phyloP scores from a whole-genome alignment of 2,329 filamentous ascomycete species.

The Pseudopyricularia javanii region DNA sequence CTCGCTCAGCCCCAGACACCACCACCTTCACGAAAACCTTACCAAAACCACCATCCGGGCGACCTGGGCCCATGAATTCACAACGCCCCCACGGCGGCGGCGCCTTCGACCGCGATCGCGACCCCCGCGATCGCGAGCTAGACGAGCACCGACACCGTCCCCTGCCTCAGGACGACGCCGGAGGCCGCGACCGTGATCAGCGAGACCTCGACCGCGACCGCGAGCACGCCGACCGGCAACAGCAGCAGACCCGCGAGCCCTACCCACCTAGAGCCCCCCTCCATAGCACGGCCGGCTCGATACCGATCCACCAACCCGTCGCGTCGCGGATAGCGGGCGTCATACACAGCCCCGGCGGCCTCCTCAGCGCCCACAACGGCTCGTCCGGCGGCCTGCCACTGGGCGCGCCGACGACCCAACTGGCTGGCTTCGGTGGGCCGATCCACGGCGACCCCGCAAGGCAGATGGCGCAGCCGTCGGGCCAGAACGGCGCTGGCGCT shows the following conservation, averaged over 20 bases:
- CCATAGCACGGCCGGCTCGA: conserved; percentile 77
- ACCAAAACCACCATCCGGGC: background rate
- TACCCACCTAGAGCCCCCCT: conserved; percentile 58
- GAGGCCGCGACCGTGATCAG: conserved; percentile 33
- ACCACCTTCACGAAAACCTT: background rate
- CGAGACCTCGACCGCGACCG: conserved; percentile 32
- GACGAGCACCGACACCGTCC: conserved; percentile 32
- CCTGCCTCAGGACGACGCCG: conserved; percentile 22
- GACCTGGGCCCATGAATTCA: conserved; percentile 26
- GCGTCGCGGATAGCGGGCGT: conserved; percentile 68
- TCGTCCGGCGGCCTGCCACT: conserved; percentile 40
- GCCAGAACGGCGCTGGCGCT: conserved; percentile 32
- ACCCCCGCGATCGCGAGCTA: conserved; percentile 32
- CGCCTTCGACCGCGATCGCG: conserved; percentile 32
- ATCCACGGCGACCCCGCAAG: conserved; percentile 40
- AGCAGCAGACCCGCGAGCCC: conserved; percentile 40
- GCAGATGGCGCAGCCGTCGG: conserved; percentile 27
- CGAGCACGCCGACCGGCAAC: conserved; percentile 51
- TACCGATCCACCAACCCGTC: conserved; percentile 89
- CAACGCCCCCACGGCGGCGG: conserved; percentile 28
- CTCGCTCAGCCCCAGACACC: background rate
- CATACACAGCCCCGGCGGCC: conserved; percentile 84
- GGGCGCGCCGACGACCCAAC: conserved; percentile 33
- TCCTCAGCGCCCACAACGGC: conserved; percentile 63
- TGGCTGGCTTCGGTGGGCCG: conserved; percentile 40